phyloP scores from a whole-genome alignment of 2,329 filamentous ascomycete genomes.

The Aureobasidium sp. region DNA sequence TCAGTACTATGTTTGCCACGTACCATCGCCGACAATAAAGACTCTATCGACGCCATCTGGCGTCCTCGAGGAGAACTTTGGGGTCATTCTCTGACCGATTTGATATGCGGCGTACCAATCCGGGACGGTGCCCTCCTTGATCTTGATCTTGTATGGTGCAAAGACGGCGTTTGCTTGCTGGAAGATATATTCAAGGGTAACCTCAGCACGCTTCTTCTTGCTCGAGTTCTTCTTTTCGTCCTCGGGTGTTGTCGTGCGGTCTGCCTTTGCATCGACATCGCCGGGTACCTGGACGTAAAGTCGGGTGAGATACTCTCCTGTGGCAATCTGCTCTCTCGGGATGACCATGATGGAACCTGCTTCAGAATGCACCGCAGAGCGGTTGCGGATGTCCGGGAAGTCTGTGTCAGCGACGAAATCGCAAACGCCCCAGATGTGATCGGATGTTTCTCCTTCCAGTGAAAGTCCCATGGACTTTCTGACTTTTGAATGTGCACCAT shows the following conservation, averaged over 20 bases:
- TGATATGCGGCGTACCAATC: conserved; percentile 44
- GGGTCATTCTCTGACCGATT: conserved; percentile 37
- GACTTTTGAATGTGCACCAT: conserved; percentile 18
- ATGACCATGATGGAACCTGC: conserved; percentile 71
- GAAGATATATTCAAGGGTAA: conserved; percentile 56
- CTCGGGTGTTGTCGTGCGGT: conserved; percentile 49
- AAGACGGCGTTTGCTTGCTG: conserved; percentile 40
- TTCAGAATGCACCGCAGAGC: conserved; percentile 62
- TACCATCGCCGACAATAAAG: conserved; percentile 2
- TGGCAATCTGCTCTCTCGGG: conserved; percentile 46
- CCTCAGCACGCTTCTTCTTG: conserved; percentile 35
- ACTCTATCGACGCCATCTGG: conserved; percentile 10
- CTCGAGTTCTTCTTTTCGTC: conserved; percentile 46
- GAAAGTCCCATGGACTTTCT: conserved; percentile 19
- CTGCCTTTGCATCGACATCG: conserved; percentile 33
- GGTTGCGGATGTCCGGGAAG: conserved; percentile 63
- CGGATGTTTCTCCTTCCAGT: conserved; percentile 22
- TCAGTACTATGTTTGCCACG: conserved; percentile 26
- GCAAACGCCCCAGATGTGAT: conserved; percentile 24
- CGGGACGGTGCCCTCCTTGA: neutral
- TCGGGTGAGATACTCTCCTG: neutral
- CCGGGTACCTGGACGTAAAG: conserved; percentile 14
- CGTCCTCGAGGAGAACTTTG: conserved; percentile 3
- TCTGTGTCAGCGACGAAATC: conserved; percentile 23
- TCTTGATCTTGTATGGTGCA: conserved; percentile 3